Evolutionary conservation across 1,284 basidiomycete species (phyloP), one percentile per base, ranked within the genome.

Genomic region (Ganoderma lucidum): DNA sequence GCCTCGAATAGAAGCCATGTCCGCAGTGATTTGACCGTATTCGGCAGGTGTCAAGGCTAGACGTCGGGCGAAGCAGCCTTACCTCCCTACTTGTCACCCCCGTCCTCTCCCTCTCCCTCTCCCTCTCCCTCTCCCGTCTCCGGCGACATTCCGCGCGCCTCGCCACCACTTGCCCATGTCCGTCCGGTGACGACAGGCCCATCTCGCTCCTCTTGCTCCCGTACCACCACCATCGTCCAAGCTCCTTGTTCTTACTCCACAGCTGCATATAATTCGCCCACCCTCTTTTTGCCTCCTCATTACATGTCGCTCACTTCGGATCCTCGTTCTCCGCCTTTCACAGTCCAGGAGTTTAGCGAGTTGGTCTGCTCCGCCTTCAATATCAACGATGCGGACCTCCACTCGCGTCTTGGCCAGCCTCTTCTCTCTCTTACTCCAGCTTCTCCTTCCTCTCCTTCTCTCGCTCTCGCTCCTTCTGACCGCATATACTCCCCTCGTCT

Each of bases 281-380:
- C 69, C 66, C 70, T 71, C 66, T 63, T 70, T 70, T 71, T 45
- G 19, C 35, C 53, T 70, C 64, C 63, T 15, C 44, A 64, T 65
- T 65, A 69, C 66, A 74, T 72, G 68, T 64, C 73, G 62, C 65
- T 72, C 67, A 48, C 72, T 61, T 14, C 66, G 1, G 63, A 68
- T 55, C 37, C 68, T 66, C 72, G 70, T 55, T 35, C 65, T 51
- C n/a, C 73, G 28, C 70, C 71, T 51, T 76, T 76, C 66, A 70
- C 75, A 55, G 66, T 76, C 68, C 63, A 75, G 63, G 75, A 76
- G 63, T 76, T 76, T 66, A 75, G 70, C 64, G 75, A 76, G 53
- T 73, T 75, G 63, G 68, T 76, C 69, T 70, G 65, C 32, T 68
- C 70, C 58, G 74, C 75, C 6, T 76, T 76, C 69, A 73, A 75